Conservation (phyloP, 106 monocot species). For the Dendrobium catenatum region DNA sequence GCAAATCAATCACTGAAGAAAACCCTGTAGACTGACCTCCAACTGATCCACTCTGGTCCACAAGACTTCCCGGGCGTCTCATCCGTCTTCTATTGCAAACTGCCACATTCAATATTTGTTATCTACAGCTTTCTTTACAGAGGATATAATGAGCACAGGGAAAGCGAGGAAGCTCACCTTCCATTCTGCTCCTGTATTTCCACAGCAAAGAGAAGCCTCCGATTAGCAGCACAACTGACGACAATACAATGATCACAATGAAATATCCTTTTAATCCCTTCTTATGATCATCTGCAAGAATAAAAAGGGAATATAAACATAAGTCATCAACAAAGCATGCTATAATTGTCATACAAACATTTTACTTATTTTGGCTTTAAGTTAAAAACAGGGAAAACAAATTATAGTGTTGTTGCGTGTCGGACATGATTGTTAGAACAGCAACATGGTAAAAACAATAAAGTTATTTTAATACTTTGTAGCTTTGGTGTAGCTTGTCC, state of each 20-base stretch:
- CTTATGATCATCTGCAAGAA: conserved; percentile 5
- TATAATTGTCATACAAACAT: neutral
- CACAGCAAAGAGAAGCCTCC: neutral
- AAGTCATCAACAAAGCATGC: neutral
- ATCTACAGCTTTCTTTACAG: too few relatives aligned
- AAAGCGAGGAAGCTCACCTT: neutral
- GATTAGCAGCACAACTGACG: neutral
- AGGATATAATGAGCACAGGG: neutral
- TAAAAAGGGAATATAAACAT: neutral
- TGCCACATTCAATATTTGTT: neutral
- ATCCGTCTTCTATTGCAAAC: neutral
- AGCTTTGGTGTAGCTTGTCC: too few relatives aligned
- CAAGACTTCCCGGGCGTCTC: neutral
- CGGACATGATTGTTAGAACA: too few relatives aligned
- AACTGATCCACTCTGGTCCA: neutral
- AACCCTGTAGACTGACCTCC: neutral
- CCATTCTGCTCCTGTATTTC: conserved; percentile 11
- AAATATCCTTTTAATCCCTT: neutral
- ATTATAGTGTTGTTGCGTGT: too few relatives aligned
- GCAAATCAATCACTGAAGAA: conserved; percentile 1
- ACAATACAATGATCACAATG: neutral
- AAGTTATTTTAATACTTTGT: too few relatives aligned
- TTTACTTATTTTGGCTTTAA: too few relatives aligned
- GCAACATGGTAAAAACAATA: too few relatives aligned
- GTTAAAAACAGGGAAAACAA: too few relatives aligned